Evolutionary conservation across 805 yeast species (phyloP).

Genomic region (Yarrowia sp.): DNA sequence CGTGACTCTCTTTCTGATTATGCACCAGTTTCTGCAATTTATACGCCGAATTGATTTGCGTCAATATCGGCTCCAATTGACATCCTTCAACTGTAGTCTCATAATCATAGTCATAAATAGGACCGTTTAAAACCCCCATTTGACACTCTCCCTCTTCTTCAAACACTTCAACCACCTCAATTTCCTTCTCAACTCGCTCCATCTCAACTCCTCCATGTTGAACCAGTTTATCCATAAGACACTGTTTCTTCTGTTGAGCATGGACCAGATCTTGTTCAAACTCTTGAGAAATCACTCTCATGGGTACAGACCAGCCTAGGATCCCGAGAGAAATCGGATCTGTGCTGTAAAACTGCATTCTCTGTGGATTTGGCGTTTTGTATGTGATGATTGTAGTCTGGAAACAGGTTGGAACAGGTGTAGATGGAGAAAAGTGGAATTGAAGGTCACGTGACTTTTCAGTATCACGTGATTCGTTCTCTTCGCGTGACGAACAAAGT

Average conservation of each 20-base stretch:
- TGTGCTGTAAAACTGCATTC: conserved; percentile 73
- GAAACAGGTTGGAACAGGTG: not conserved
- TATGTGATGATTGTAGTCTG: conserved; percentile 48
- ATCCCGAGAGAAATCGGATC: conserved; percentile 67
- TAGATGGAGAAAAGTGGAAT: not conserved
- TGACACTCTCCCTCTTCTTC: conserved; percentile 13
- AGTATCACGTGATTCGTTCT: not conserved
- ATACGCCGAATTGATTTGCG: conserved; percentile 7
- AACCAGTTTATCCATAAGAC: conserved; percentile 31
- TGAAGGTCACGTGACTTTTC: not conserved
- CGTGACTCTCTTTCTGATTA: not conserved
- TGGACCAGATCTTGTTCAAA: conserved; percentile 38
- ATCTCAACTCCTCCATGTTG: conserved; percentile 31
- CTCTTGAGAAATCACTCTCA: conserved; percentile 34
- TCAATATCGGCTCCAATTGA: conserved; percentile 30
- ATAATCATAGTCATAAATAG: too few relatives aligned
- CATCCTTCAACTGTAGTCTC: not conserved
- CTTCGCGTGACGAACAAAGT: not conserved
- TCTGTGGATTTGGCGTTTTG: conserved; percentile 66
- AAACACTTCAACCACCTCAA: conserved; percentile 32
- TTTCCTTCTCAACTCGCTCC: not conserved
- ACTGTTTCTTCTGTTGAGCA: conserved; percentile 28
- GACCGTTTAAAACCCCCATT: not conserved
- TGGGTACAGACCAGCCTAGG: conserved; percentile 35
- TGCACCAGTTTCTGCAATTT: not conserved